phyloP scores from a whole-genome alignment of 1,139 yeast species.

The Candida pseudoviswanathii region DNA sequence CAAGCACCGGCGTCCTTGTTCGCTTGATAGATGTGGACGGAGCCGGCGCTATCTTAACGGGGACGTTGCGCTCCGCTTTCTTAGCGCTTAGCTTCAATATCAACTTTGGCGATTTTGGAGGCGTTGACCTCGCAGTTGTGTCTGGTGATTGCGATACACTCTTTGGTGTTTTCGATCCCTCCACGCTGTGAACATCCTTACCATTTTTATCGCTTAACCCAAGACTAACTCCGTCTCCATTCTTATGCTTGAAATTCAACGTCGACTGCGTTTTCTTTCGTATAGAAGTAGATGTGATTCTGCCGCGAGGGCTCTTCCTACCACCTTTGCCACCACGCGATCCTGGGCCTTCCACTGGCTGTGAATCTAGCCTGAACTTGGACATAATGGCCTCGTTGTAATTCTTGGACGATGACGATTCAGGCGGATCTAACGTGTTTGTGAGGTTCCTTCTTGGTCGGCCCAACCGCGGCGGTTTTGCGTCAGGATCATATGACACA shows the following conservation, averaged over 20 bases:
- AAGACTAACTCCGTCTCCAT: constrained; percentile 1
- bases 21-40: neutral
- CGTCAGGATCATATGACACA: constrained; percentile 38
- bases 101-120: constrained; percentile 9
- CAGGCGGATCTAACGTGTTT: constrained; percentile 24
- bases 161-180: constrained; percentile 1
- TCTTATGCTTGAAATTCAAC: constrained; percentile 15
- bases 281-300: constrained; percentile 25
- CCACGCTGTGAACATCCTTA: neutral
- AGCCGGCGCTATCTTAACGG: neutral
- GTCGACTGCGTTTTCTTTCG: constrained; percentile 25
- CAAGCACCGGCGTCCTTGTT: neutral
- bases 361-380: constrained; percentile 38
- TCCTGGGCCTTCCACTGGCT: constrained; percentile 48
- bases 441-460: constrained; percentile 35
- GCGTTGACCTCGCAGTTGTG: neutral
- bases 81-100: constrained; percentile 8
- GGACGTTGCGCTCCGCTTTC: neutral
- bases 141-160: neutral
- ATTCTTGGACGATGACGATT: constrained; percentile 32
- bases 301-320: constrained; percentile 29
- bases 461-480: constrained; percentile 37
- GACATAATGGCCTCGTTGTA: constrained; percentile 35
- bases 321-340: constrained; percentile 43
- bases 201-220: neutral